These are phyloP conservation scores for Curvularia lunata DNA, from an alignment of 2,329 filamentous ascomycete genomes.

Conservation along the genomic window DNA sequence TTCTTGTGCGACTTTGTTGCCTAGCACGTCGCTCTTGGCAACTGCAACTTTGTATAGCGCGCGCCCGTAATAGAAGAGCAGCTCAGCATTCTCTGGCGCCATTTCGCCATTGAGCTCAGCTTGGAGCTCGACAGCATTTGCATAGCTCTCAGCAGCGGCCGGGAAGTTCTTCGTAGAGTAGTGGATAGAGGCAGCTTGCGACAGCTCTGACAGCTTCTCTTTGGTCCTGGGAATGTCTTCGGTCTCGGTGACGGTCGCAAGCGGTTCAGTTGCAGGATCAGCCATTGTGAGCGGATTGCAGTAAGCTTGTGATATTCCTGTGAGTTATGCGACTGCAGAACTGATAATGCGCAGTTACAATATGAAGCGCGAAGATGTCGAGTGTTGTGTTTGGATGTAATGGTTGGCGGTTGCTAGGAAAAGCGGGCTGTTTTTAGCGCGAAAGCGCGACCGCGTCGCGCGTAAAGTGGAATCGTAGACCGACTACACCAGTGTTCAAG, in stretches of 20 bases:
- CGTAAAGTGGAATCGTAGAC: constrained; percentile 25
- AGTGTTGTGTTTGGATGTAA: constrained; percentile 4
- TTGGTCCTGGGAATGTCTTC: constrained; percentile 52
- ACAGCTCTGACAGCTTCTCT: constrained; percentile 76
- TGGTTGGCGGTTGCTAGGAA: constrained; percentile 11
- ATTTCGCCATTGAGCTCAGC: constrained; percentile 92
- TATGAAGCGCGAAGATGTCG: constrained; percentile 9
- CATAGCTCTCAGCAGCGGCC: constrained; percentile 84
- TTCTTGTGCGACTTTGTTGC: constrained; percentile 72
- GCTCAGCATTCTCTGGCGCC: constrained; percentile 86
- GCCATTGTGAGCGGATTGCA: constrained; percentile 28
- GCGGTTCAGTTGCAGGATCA: constrained; percentile 28
- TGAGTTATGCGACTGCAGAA: constrained; percentile 16
- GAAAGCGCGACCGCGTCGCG: constrained; percentile 30
- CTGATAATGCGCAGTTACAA: background rate
- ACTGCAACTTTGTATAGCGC: constrained; percentile 93
- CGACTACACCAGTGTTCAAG: constrained; percentile 4
- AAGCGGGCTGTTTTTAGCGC: constrained; percentile 12
- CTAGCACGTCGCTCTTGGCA: constrained; percentile 91
- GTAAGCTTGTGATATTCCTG: background rate
- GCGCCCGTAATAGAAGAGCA: constrained; percentile 93
- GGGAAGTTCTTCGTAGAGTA: constrained; percentile 90
- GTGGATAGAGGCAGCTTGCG: constrained; percentile 79
- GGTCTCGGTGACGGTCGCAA: constrained; percentile 28
- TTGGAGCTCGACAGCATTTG: constrained; percentile 86